phyloP scores from a whole-genome alignment of 1,284 basidiomycete species.

The Farysia itapuensis region DNA sequence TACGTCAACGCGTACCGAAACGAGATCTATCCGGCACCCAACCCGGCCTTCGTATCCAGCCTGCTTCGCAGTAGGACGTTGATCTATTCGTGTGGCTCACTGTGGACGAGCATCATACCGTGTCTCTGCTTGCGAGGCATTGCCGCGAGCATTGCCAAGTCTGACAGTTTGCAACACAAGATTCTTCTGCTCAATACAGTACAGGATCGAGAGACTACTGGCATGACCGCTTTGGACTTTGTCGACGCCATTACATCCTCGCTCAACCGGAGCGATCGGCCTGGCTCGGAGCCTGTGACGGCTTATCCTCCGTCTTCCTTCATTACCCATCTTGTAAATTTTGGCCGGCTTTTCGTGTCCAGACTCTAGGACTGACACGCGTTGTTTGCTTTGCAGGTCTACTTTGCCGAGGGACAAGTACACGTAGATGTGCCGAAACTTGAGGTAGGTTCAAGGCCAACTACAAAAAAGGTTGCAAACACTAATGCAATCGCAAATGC shows the following conservation, averaged over 20 bases:
- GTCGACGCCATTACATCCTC: constrained; percentile 73
- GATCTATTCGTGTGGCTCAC: constrained; percentile 83
- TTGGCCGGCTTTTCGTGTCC: too few species aligned
- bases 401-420: constrained; percentile 18
- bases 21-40: constrained; percentile 85
- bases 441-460: constrained; percentile 3
- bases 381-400: constrained; percentile 6
- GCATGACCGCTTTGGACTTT: constrained; percentile 81
- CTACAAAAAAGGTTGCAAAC: too few species aligned
- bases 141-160: constrained; percentile 76
- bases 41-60: constrained; percentile 74
- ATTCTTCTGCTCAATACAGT: constrained; percentile 81
- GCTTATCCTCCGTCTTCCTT: not conserved
- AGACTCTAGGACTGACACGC: too few species aligned
- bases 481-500: too few species aligned
- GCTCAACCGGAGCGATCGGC: constrained; percentile 65
- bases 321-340: too few species aligned
- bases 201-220: constrained; percentile 88
- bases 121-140: constrained; percentile 84
- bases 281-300: not conserved
- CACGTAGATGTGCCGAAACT: constrained; percentile 4
- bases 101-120: constrained; percentile 87
- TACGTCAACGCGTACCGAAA: constrained; percentile 75
- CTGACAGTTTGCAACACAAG: constrained; percentile 73
- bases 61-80: constrained; percentile 71